phyloP scores from a whole-genome alignment of 1,284 basidiomycete genomes.

The Malassezia vespertilionis region DNA sequence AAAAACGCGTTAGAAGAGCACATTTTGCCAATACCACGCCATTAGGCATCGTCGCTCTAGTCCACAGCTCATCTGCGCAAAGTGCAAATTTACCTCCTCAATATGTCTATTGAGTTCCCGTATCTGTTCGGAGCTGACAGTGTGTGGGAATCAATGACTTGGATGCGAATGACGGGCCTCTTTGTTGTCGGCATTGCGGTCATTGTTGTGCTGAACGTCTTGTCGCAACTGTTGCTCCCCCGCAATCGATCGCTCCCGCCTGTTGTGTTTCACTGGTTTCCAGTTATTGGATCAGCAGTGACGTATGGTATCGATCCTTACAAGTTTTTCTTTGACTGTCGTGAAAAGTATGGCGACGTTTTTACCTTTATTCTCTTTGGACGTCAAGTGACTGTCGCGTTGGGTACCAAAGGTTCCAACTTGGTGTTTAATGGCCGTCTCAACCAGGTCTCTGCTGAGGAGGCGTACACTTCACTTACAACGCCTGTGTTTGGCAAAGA shows the following conservation, averaged over 20 bases:
- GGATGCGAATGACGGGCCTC: too few species aligned
- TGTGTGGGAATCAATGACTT: too few species aligned
- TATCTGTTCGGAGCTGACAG: too few species aligned
- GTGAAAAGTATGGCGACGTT: constrained; percentile 68
- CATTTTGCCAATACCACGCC: too few species aligned
- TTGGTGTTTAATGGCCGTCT: constrained; percentile 88
- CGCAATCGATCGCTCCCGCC: constrained; percentile 53
- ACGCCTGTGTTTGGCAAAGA: constrained; percentile 71
- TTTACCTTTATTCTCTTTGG: constrained; percentile 74
- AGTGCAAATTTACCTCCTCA: too few species aligned
- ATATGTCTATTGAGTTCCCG: too few species aligned
- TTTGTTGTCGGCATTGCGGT: not conserved
- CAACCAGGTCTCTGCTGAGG: constrained; percentile 83
- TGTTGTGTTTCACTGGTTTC: constrained; percentile 66
- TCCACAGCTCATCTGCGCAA: too few species aligned
- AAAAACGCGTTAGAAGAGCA: too few species aligned
- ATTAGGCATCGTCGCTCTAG: too few species aligned
- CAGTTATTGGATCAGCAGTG: constrained; percentile 63
- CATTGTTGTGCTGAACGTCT: constrained; percentile 55
- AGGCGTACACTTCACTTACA: constrained; percentile 64
- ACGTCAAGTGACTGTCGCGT: constrained; percentile 75
- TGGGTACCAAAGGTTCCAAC: constrained; percentile 87
- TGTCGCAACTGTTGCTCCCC: constrained; percentile 47
- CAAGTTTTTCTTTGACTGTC: constrained; percentile 62
- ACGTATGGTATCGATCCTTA: constrained; percentile 69